Evolutionary conservation across 257 asterid genomes (phyloP).

Genomic region (Plantago major): DNA sequence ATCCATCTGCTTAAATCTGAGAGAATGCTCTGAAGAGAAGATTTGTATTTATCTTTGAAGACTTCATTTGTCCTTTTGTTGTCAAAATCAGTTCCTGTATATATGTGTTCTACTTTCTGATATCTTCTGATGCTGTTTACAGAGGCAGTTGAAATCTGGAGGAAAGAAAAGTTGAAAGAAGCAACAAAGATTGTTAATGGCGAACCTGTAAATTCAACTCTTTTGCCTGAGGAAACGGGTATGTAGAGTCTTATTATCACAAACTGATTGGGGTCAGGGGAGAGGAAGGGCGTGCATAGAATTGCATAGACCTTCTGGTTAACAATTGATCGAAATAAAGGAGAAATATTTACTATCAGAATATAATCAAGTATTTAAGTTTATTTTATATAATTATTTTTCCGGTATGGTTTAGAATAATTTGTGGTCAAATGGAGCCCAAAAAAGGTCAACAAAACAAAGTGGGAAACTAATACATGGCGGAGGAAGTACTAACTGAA

Average conservation of each 20-base stretch:
- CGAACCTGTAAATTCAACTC: slow-evolving; percentile 47
- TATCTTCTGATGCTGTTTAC: slow-evolving; percentile 24
- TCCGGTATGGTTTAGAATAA: no score
- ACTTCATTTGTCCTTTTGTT: background rate
- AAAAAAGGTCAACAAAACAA: no score
- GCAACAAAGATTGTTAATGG: slow-evolving; percentile 37
- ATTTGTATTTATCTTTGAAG: background rate
- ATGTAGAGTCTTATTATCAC: slow-evolving; percentile 18
- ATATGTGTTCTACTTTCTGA: slow-evolving; percentile 9
- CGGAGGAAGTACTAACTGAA: background rate
- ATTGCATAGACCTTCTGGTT: background rate
- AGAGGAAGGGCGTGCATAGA: background rate
- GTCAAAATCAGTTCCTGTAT: slow-evolving; percentile 13
- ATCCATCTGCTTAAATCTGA: background rate
- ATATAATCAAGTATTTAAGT: no score
- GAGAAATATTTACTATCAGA: no score
- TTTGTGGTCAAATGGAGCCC: no score
- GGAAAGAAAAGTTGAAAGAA: slow-evolving; percentile 54
- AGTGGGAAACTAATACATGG: no score
- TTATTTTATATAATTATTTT: no score
- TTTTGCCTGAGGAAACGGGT: slow-evolving; percentile 73
- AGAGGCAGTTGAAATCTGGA: slow-evolving; percentile 83
- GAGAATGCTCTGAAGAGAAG: background rate
- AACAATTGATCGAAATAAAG: no score
- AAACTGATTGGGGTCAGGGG: background rate